phyloP scores from a whole-genome alignment of 1,284 basidiomycete genomes.

The Leccinum subrobustum region DNA sequence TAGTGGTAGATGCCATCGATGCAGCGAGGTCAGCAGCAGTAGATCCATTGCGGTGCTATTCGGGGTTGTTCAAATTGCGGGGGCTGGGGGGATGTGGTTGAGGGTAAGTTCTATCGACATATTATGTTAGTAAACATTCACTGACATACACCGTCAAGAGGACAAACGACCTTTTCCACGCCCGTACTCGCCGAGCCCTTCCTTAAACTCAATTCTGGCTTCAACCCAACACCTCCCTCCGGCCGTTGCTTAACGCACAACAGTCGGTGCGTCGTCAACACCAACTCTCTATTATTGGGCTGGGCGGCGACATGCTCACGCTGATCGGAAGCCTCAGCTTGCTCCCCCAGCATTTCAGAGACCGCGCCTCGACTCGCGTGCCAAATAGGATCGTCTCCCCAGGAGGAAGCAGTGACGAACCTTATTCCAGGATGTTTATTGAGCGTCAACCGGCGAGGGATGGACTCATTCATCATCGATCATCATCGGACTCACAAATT shows the following conservation, averaged over 20 bases:
- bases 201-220: slow-evolving; percentile 47
- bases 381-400: slow-evolving; percentile 51
- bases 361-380: slow-evolving; percentile 52
- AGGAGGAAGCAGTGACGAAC: slow-evolving; percentile 41
- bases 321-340: slow-evolving; percentile 50
- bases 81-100: too few species aligned
- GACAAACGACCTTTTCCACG: slow-evolving; percentile 43
- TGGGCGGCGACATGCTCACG: slow-evolving; percentile 46
- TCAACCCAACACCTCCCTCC: slow-evolving; percentile 40
- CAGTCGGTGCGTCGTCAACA: slow-evolving; percentile 58
- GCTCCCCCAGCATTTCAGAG: slow-evolving; percentile 56
- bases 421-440: too few species aligned
- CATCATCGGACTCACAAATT: too few species aligned
- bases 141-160: too few species aligned
- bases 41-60: too few species aligned
- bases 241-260: slow-evolving; percentile 54
- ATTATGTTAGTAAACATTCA: too few species aligned
- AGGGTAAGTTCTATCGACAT: too few species aligned
- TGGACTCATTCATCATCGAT: too few species aligned
- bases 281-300: slow-evolving; percentile 43
- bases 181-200: slow-evolving; percentile 34
- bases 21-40: too few species aligned
- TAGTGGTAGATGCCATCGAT: too few species aligned
- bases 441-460: too few species aligned
- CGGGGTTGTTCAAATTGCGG: too few species aligned